Percentiles rank a stretch among this genome's conserved stretches.
These are phyloP conservation scores for Ceratobasidium sp. DNA, from an alignment of 1,284 basidiomycete genomes.

Conservation along the genomic window DNA sequence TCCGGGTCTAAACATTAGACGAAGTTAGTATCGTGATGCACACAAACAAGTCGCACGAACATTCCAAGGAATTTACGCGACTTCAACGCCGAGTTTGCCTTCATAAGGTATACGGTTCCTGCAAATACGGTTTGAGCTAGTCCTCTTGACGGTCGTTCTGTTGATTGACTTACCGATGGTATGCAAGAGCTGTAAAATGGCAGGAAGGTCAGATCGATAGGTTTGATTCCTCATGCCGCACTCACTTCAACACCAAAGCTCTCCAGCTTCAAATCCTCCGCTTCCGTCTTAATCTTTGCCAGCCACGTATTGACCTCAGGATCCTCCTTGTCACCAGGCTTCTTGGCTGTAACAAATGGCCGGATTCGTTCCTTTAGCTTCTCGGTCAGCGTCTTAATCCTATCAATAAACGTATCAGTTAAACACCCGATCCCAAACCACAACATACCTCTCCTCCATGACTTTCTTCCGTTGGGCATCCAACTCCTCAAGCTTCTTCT, in stretches of 20 bases:
- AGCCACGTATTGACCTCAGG: conserved; percentile 85
- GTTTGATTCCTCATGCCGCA: neutral
- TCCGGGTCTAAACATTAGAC: conserved; percentile 71
- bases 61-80: conserved; percentile 90
- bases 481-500: conserved; percentile 81
- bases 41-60: conserved; percentile 62
- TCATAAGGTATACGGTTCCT: conserved; percentile 91
- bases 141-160: neutral
- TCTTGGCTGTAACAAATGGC: conserved; percentile 89
- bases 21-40: neutral
- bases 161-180: conserved; percentile 40
- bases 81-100: conserved; percentile 93
- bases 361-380: conserved; percentile 87
- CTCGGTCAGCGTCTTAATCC: conserved; percentile 65
- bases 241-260: conserved; percentile 96
- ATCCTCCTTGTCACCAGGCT: conserved; percentile 88
- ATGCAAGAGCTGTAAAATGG: conserved; percentile 26
- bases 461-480: conserved; percentile 83
- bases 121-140: conserved; percentile 61
- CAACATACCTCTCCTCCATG: conserved; percentile 74
- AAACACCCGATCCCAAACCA: conserved; percentile 24
- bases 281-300: conserved; percentile 83
- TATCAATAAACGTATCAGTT: conserved; percentile 12
- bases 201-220: neutral
- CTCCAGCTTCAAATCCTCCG: conserved; percentile 97